These are phyloP conservation scores for Lecanoromycetidae sp. DNA, from an alignment of 2,329 filamentous ascomycete species.

Conservation along the genomic window DNA sequence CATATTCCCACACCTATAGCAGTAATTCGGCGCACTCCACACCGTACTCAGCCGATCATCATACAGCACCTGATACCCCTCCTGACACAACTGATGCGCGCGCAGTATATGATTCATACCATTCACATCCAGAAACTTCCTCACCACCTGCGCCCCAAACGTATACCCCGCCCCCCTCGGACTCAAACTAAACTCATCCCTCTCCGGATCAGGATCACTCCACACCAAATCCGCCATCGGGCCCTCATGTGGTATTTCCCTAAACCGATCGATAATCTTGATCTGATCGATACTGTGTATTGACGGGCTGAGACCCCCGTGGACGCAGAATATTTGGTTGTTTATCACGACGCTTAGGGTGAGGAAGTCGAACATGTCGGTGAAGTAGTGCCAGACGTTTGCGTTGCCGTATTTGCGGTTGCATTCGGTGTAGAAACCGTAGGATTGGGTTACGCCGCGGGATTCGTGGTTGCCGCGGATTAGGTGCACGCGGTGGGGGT, in stretches of 20 bases:
- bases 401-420: slow-evolving; percentile 96
- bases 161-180: slow-evolving; percentile 93
- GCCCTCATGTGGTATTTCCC: slow-evolving; percentile 95
- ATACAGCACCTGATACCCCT: slow-evolving; percentile 93
- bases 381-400: slow-evolving; percentile 99
- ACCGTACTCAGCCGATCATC: slow-evolving; percentile 91
- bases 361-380: slow-evolving; percentile 98
- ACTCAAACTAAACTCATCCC: slow-evolving; percentile 90
- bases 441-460: slow-evolving; percentile 93
- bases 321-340: slow-evolving; percentile 97
- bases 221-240: slow-evolving; percentile 99
- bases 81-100: slow-evolving; percentile 96
- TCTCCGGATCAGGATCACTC: slow-evolving; percentile 95
- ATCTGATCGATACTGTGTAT: slow-evolving; percentile 99
- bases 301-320: slow-evolving; percentile 77
- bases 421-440: slow-evolving; percentile 98
- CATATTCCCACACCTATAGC: slow-evolving; percentile 92
- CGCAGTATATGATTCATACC: slow-evolving; percentile 94
- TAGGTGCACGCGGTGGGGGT: slow-evolving; percentile 86
- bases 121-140: slow-evolving; percentile 96
- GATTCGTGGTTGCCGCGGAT: slow-evolving; percentile 98
- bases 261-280: slow-evolving; percentile 97
- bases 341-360: slow-evolving; percentile 96
- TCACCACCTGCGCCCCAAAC: slow-evolving; percentile 93
- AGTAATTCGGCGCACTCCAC: slow-evolving; percentile 96